Conservation (phyloP, 169 alveolate genomes). For the Eimeria necatrix region DNA sequence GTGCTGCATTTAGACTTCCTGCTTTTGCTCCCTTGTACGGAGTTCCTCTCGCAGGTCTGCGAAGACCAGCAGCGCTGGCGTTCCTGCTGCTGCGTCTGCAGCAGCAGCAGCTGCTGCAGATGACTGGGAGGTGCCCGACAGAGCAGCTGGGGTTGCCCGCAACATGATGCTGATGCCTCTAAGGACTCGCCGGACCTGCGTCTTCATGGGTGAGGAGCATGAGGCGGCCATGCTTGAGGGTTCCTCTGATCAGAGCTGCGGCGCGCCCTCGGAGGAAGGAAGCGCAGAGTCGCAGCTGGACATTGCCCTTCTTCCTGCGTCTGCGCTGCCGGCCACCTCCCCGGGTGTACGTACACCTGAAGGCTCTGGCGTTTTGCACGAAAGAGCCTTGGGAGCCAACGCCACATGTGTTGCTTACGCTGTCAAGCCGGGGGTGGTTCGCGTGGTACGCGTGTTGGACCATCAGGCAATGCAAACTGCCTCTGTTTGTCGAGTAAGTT, state of each 20-base stretch:
- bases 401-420: conserved; percentile 52
- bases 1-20: no score
- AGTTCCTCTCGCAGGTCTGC: no score
- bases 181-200: neutral
- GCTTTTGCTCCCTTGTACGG: no score
- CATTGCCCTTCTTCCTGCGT: conserved; percentile 51
- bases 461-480: conserved; percentile 28
- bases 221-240: neutral
- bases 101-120: neutral
- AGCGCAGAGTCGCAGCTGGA: neutral
- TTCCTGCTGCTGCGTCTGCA: neutral
- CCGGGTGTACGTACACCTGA: neutral
- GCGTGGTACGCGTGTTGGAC: conserved; percentile 50
- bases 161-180: conserved; percentile 12
- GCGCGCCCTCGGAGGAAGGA: neutral
- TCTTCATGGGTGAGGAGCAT: neutral
- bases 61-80: no score
- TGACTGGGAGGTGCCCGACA: conserved; percentile 19
- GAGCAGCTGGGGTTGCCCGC: conserved; percentile 4
- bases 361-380: neutral
- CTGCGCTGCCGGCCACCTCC: neutral
- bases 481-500: conserved; percentile 25
- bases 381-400: conserved; percentile 37
- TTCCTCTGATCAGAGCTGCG: neutral
- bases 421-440: conserved; percentile 48